Conservation (phyloP, 345 rosid species). For the Pistacia vera region DNA sequence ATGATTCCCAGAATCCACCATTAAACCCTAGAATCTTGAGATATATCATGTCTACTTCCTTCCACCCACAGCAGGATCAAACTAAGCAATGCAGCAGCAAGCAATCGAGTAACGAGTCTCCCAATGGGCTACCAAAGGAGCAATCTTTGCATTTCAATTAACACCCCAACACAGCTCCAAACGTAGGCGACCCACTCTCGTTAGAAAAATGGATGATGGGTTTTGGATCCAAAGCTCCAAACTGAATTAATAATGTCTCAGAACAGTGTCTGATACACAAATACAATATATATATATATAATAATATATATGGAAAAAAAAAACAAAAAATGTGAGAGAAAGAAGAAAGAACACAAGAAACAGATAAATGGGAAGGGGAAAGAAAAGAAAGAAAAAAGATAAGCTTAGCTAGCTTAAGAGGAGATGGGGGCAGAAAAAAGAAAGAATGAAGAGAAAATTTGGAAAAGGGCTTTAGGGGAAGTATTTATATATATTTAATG, state of each 20-base stretch:
- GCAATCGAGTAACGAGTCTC: neutral
- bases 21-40: constrained; percentile 40
- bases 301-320: neutral
- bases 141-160: constrained; percentile 5
- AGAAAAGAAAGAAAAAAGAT: neutral
- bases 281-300: too few relatives aligned
- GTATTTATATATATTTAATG: too few relatives aligned
- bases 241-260: too few relatives aligned
- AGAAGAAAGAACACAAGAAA: neutral
- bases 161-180: neutral
- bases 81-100: neutral
- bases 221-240: constrained; percentile 5
- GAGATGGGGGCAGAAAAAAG: too few relatives aligned
- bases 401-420: too few relatives aligned
- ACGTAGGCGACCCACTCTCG: neutral
- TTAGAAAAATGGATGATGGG: neutral
- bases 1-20: constrained; percentile 9
- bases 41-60: constrained; percentile 24
- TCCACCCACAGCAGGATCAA: too few relatives aligned
- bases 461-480: too few relatives aligned
- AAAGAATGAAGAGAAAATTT: too few relatives aligned
- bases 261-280: too few relatives aligned
- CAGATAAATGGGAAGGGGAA: neutral
- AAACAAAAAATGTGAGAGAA: neutral
- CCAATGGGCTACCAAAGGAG: neutral